Conservation (phyloP, 2,329 filamentous ascomycete genomes). For the Pyricularia grisea region DNA sequence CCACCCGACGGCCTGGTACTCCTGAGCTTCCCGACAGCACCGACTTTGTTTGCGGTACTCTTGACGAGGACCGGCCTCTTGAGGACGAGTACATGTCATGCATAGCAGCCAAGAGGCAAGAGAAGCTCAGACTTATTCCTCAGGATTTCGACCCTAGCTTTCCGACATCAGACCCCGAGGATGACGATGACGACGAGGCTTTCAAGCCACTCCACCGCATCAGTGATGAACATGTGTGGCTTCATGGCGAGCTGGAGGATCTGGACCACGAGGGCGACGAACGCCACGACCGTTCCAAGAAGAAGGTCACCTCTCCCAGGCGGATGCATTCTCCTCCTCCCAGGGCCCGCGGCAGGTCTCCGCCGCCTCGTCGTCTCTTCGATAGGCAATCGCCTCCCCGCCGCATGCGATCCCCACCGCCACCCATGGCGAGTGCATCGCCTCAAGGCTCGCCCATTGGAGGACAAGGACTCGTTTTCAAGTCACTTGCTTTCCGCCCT, state of each 20-base stretch:
- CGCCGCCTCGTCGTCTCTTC: slow-evolving; percentile 46
- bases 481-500: slow-evolving; percentile 47
- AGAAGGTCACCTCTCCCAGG: slow-evolving; percentile 49
- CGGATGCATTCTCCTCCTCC: slow-evolving; percentile 48
- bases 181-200: slow-evolving; percentile 65
- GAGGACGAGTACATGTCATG: slow-evolving; percentile 88
- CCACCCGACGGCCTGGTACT: slow-evolving; percentile 56
- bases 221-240: slow-evolving; percentile 60
- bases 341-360: slow-evolving; percentile 42
- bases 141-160: slow-evolving; percentile 98
- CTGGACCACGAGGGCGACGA: slow-evolving; percentile 48
- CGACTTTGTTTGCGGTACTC: slow-evolving; percentile 96
- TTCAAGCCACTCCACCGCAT: slow-evolving; percentile 48
- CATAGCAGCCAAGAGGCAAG: slow-evolving; percentile 69
- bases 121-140: slow-evolving; percentile 75
- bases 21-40: slow-evolving; percentile 93
- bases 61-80: slow-evolving; percentile 91
- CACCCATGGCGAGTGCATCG: slow-evolving; percentile 40
- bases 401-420: slow-evolving; percentile 57
- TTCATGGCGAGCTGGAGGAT: slow-evolving; percentile 64
- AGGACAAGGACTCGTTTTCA: slow-evolving; percentile 29
- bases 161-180: slow-evolving; percentile 85
- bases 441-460: slow-evolving; percentile 35
- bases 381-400: slow-evolving; percentile 62
- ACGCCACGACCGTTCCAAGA: slow-evolving; percentile 29